Conservation (phyloP, 2,329 filamentous ascomycete genomes). For the Trichoderma breve region DNA sequence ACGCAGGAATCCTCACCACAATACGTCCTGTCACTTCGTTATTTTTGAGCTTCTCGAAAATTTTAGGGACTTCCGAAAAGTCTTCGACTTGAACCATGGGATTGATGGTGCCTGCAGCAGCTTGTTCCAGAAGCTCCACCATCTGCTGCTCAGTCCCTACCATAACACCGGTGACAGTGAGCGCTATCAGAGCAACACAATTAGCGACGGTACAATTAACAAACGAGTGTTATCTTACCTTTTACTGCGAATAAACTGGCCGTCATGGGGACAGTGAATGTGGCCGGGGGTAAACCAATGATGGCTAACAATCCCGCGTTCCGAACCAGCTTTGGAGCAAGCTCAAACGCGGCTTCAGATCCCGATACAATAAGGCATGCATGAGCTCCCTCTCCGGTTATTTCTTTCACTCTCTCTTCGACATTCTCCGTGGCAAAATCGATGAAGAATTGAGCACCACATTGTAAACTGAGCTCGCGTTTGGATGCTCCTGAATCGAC, state of each 20-base stretch:
- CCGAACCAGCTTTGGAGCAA: slow-evolving; percentile 27
- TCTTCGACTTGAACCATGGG: neutral
- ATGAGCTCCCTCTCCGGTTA: slow-evolving; percentile 31
- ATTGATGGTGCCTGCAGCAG: neutral
- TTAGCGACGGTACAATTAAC: neutral
- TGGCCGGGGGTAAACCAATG: slow-evolving; percentile 29
- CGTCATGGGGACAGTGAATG: slow-evolving; percentile 29
- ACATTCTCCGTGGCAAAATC: slow-evolving; percentile 29
- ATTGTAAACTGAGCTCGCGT: slow-evolving; percentile 24
- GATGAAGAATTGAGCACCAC: slow-evolving; percentile 30
- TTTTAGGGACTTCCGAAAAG: neutral
- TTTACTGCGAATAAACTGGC: slow-evolving; percentile 27
- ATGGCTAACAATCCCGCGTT: slow-evolving; percentile 30
- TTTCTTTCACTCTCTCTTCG: slow-evolving; percentile 23
- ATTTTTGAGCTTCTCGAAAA: slow-evolving; percentile 1
- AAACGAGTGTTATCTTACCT: neutral
- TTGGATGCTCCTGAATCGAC: slow-evolving; percentile 30
- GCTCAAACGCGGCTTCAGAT: slow-evolving; percentile 27
- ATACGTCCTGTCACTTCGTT: neutral
- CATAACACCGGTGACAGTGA: slow-evolving; percentile 21
- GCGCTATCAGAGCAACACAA: neutral
- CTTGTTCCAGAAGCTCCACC: slow-evolving; percentile 18
- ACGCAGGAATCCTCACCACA: slow-evolving; percentile 14
- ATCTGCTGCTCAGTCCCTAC: slow-evolving; percentile 22
- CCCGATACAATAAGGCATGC: slow-evolving; percentile 30